phyloP scores from a whole-genome alignment of 2,329 filamentous ascomycete genomes.

The Coniochaeta prunicola region DNA sequence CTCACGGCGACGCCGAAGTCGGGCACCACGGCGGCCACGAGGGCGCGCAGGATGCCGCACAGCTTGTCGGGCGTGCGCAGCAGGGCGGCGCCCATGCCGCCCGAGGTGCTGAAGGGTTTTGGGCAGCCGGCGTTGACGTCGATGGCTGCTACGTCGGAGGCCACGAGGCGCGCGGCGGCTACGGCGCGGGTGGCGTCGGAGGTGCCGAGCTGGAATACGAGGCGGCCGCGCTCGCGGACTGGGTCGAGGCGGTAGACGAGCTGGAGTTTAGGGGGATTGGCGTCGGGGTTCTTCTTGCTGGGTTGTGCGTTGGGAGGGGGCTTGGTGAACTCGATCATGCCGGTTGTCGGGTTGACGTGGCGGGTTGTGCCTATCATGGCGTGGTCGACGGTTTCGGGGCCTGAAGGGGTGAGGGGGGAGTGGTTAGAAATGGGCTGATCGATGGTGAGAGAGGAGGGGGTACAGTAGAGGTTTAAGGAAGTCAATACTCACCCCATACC shows the following conservation, averaged over 20 bases:
- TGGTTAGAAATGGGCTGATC: neutral
- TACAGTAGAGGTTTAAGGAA: neutral
- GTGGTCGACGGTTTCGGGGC: slow-evolving; percentile 89
- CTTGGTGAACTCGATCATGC: slow-evolving; percentile 73
- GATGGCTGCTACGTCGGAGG: slow-evolving; percentile 82
- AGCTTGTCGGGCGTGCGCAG: slow-evolving; percentile 79
- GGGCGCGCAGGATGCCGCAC: slow-evolving; percentile 71
- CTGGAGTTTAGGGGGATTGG: slow-evolving; percentile 43
- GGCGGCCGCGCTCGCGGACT: slow-evolving; percentile 60
- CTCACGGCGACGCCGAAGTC: slow-evolving; percentile 87
- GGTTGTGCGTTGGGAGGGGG: neutral
- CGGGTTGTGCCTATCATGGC: slow-evolving; percentile 83
- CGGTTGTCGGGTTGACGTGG: slow-evolving; percentile 66
- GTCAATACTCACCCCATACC: slow-evolving; percentile 68
- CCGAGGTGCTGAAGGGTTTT: slow-evolving; percentile 88
- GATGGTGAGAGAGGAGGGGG: neutral
- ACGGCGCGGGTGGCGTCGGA: slow-evolving; percentile 77
- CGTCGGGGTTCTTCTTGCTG: neutral
- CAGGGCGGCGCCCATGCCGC: slow-evolving; percentile 92
- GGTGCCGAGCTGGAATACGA: slow-evolving; percentile 92
- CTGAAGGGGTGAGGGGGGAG: slow-evolving; percentile 28
- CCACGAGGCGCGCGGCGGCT: slow-evolving; percentile 74
- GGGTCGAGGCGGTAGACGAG: slow-evolving; percentile 83
- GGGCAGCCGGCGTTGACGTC: slow-evolving; percentile 98
- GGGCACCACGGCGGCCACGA: slow-evolving; percentile 71